A percentile compares a stretch with the other conserved stretches of the same genome.
Evolutionary conservation across 805 yeast species (phyloP).

Genomic region (Hanseniaspora nectarophila): DNA sequence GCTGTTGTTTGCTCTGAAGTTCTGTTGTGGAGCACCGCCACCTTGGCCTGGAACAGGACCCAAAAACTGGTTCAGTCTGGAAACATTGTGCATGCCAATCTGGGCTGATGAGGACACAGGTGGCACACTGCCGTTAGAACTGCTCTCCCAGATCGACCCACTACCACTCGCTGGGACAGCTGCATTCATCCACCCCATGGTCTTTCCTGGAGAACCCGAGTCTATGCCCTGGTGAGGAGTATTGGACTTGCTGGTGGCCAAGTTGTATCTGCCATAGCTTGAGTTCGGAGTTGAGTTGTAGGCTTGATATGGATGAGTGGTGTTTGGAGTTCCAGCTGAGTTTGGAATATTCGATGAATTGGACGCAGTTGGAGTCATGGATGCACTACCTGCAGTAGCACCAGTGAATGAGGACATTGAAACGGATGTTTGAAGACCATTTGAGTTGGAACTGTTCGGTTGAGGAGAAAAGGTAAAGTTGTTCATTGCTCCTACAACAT

Average conservation of each 20-base stretch:
- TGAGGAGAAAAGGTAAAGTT: conserved; percentile 3
- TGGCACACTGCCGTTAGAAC: background rate
- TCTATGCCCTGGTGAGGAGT: background rate
- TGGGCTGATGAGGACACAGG: background rate
- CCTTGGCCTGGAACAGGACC: background rate
- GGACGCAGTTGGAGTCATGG: background rate
- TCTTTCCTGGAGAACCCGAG: background rate
- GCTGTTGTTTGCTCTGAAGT: background rate
- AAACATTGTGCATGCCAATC: conserved; percentile 5
- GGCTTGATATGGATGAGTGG: background rate
- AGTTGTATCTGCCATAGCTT: background rate
- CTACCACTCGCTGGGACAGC: background rate
- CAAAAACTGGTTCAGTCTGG: conserved; percentile 6
- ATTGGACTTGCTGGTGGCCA: background rate
- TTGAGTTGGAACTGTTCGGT: background rate
- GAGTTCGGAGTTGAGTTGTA: background rate
- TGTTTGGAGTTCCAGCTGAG: background rate
- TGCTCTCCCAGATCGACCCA: background rate
- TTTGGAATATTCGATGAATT: background rate
- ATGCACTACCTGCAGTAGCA: background rate
- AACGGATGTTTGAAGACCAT: background rate
- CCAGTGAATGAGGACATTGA: conserved; percentile 6
- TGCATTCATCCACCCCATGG: conserved; percentile 2
- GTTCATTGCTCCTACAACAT: conserved; percentile 6
- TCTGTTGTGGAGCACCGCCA: background rate